Base-by-base conservation (phyloP, 306 rosid species). In the Nissolia schottii region DNA sequence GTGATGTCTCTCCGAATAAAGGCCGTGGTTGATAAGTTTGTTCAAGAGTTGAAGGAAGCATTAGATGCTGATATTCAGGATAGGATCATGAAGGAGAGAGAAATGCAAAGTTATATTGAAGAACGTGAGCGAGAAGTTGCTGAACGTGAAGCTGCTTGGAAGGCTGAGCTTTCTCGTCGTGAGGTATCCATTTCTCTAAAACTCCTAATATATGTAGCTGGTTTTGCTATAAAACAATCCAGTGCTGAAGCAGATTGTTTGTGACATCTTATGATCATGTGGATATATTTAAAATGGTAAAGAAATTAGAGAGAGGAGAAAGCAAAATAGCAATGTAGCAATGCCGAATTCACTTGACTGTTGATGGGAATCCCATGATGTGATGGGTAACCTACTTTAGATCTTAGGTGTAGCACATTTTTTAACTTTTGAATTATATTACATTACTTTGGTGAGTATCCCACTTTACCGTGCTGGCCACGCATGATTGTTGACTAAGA, bases 131-230 rank as follows among this genome's bases (percentile, higher is more conserved):
- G 98, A 3, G 98, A 93, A 73, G 98, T 93, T 56, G 97, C 98
- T 28, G 98, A 93, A 79, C 97, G 98, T 6, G 98, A 93, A 84
- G 96, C 98, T 71, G 98, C 98, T 70, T 93, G 98, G 98, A 93
- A 93, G 77, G 97, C 97, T 20, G 98, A 93, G 78, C 98, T 93
- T 79, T 90, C 98, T 62, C 98, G 98, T 64, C 96, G 98, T 2
- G 98, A 93, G 98, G 98, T 92, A 20, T 24, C 41, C 3, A 46
- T 22, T 68, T 62, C 70, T 76, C 16, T 40, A 56, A 49, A 46
- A 64, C 77, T 50, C 4, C n/a, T n/a, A n/a, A n/a, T n/a, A n/a
- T n/a, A n/a, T n/a, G n/a, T n/a, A n/a, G n/a, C n/a, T n/a, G n/a
- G n/a, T n/a, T n/a, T n/a, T n/a, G n/a, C n/a, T n/a, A n/a, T n/a